Evolutionary conservation across 768 basidiomycete genomes (phyloP), one percentile per base, ranked within the genome.

Genomic region (Udeniomyces megalosporus): DNA sequence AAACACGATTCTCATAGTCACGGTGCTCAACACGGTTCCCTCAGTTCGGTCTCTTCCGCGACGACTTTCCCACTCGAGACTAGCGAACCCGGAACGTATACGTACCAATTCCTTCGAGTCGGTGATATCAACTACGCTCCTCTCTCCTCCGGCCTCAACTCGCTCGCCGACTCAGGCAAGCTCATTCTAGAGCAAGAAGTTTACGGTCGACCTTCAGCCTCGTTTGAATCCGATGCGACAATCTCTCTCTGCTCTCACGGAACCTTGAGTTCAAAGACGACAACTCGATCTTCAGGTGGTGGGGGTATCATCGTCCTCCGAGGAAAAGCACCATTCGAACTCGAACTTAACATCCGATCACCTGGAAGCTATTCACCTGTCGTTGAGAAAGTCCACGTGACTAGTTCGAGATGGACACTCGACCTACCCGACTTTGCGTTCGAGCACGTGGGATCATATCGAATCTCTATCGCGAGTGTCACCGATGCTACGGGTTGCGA

Each of bases 61-160:
- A 84, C 85, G 3, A 81, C 86, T 50, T 85, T 91, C 75, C 85
- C 88, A 66, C 76, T 91, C 22, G 85, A 83, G 60, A 90, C 87
- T 0, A 80, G 82, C 0, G 80, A 79, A 24, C 78, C 87, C 14
- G 89, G 89, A 6, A 80, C 83, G 51, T 83, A 90, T 70, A 88
- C 83, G 70, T 96, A 95, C 69, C 87, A 91, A 71, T 84, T 96
- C 66, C 84, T 87, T 67, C 85, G 86, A 69, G 80, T 95, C 32
- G 87, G 86, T 4, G 92, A 96, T 70, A 77, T 82, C 0, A 82
- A 86, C 7, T 92, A 92, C 71, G 86, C 86, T 12, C 78, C 89
- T 28, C 79, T 81, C 22, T 81, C 84, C 65, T 62, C 61, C 45
- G 68, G 50, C 28, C 66, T 35, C 61, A 64, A n/a, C 65, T 67